A percentile compares a stretch with the other conserved stretches of the same genome.
Conservation (phyloP, 768 basidiomycete genomes). For the Suillus tomentosus region DNA sequence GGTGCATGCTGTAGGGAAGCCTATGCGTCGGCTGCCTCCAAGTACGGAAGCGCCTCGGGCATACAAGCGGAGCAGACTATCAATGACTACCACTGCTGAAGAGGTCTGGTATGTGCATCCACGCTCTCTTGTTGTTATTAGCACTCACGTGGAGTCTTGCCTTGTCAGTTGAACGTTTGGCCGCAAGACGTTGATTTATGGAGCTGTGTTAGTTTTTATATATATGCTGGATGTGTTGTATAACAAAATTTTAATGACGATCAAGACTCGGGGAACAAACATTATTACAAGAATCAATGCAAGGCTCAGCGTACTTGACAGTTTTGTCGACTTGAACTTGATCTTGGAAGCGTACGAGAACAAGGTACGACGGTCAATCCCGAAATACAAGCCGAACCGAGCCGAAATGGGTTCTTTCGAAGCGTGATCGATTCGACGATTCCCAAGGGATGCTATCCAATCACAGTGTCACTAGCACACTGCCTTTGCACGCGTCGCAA, state of each 20-base stretch:
- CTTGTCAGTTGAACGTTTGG: neutral
- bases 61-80: constrained; percentile 57
- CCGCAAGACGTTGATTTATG: neutral
- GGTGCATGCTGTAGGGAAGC: constrained; percentile 52
- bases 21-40: constrained; percentile 46
- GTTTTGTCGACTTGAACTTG: neutral
- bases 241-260: constrained; percentile 3
- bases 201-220: neutral
- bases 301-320: neutral
- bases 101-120: constrained; percentile 26
- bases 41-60: constrained; percentile 33
- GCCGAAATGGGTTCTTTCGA: neutral
- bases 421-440: neutral
- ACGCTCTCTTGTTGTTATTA: neutral
- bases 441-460: constrained; percentile 20
- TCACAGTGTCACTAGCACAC: constrained; percentile 28
- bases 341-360: neutral
- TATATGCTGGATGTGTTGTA: constrained; percentile 3
- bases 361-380: neutral
- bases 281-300: neutral
- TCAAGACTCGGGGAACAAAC: too few species aligned
- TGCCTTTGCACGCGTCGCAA: constrained; percentile 24
- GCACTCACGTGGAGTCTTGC: constrained; percentile 6
- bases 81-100: constrained; percentile 51
- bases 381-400: constrained; percentile 1